Evolutionary conservation across 805 yeast genomes (phyloP), one percentile per base, ranked within the genome.

Genomic region (Candida nemodendra): DNA sequence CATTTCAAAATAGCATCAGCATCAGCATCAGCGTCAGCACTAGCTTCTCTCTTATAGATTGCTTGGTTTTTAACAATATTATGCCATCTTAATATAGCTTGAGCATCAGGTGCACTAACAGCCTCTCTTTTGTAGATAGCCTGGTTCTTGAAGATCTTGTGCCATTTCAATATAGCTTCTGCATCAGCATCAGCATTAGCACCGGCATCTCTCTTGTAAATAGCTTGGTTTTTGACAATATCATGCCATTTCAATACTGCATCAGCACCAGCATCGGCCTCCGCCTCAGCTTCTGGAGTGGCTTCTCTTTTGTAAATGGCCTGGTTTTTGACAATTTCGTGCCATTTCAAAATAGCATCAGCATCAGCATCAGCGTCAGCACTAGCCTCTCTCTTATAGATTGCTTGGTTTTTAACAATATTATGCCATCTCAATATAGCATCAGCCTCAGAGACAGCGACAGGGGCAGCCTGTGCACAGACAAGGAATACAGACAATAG

Each of bases 281-380:
- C 56, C 29, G 61, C 62, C 11, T 57, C 62, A 9, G 57, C 57
- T 13, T 51, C 60, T n/a, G 58, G 57, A 18, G 54, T 51, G 31
- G 60, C 62, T 11, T 55, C 61, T 45, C 62, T 54, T 41, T 57
- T 57, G 23, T 40, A 39, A 24, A 51, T 44, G 18, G 48, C 48
- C 17, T 44, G 41, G 22, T 47, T 46, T 25, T 22, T 40, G 29
- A 27, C 21, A 9, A 22, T n/a, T 16, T 27, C 41, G 24, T 33
- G 40, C 44, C 30, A 44, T 9, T 27, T 8, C 30, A 34, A 45
- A 12, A 36, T 39, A 17, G 55, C 54, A 18, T 43, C 48, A 15
- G 56, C 50, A 14, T 36, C 41, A n/a, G 45, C 45, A 7, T 34
- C 39, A 28, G 53, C 45, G 8, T 43, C 43, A 13, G 49, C 48